A percentile compares a stretch with the other conserved stretches of the same genome.
phyloP scores from a whole-genome alignment of 176 grass and related monocot species.

The Saccharum spontaneum region DNA sequence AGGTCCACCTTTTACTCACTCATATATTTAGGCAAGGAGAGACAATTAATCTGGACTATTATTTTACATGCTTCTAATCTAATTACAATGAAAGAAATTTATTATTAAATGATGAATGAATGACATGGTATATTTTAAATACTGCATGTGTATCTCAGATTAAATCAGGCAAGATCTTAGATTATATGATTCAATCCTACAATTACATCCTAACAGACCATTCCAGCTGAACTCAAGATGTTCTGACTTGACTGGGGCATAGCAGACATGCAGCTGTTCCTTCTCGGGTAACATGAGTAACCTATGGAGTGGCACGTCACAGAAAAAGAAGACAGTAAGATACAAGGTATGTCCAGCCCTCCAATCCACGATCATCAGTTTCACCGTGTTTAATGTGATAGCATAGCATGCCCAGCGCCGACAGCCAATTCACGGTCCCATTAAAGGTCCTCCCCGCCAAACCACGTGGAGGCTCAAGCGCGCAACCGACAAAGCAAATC shows the following conservation, averaged over 20 bases:
- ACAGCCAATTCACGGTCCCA: not conserved
- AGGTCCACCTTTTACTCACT: not conserved
- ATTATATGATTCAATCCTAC: not conserved
- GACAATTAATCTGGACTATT: not conserved
- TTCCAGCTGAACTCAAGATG: not conserved
- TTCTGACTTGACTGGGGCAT: not conserved
- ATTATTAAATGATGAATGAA: not conserved
- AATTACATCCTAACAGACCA: not conserved
- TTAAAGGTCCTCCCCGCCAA: not conserved
- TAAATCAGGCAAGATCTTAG: not conserved
- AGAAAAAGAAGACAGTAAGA: not conserved
- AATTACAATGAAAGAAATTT: not conserved
- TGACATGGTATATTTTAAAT: not conserved
- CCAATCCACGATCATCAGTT: not conserved
- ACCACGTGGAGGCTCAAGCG: not conserved
- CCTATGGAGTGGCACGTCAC: conserved; percentile 8
- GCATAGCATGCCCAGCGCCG: not conserved
- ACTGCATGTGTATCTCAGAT: not conserved
- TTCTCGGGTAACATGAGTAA: conserved; percentile 7
- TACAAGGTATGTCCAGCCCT: not conserved
- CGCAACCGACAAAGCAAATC: not conserved
- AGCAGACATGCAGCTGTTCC: not conserved
- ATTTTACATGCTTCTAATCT: not conserved
- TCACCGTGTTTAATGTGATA: not conserved
- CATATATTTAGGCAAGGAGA: not conserved